Conservation (phyloP, 768 basidiomycete species). For the Cystofilobasidium ferigula region DNA sequence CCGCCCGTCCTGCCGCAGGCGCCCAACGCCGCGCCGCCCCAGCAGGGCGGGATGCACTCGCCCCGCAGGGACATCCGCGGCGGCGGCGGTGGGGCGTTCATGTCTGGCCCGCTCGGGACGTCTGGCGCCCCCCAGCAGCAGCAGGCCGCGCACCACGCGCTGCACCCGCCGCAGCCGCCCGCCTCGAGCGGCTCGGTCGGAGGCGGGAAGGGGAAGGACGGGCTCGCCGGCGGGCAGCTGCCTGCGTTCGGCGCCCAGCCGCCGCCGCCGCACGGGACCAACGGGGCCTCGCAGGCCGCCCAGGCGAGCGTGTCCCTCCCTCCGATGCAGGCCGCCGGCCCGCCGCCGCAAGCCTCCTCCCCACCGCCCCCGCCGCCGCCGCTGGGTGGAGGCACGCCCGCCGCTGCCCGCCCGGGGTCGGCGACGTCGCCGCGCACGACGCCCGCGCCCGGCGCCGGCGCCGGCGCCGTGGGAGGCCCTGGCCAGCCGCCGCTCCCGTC, state of each 20-base stretch:
- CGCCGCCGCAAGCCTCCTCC: neutral
- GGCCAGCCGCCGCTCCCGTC: slow-evolving; percentile 3
- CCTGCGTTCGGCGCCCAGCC: neutral
- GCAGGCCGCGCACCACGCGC: neutral
- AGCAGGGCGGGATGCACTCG: neutral
- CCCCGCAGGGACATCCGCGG: neutral
- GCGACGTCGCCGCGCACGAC: neutral
- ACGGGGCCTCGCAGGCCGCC: neutral
- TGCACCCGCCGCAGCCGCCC: neutral
- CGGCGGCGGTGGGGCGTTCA: neutral
- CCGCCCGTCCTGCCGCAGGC: slow-evolving; percentile 1
- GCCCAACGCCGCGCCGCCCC: neutral
- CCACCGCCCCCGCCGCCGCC: neutral
- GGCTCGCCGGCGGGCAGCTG: neutral
- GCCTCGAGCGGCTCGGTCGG: neutral
- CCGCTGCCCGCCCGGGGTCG: neutral
- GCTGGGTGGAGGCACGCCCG: neutral
- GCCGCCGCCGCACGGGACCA: too few species aligned
- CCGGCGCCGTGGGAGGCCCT: neutral
- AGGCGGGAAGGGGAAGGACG: neutral
- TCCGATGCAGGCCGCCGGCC: neutral
- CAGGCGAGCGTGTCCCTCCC: neutral
- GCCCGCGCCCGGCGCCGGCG: neutral
- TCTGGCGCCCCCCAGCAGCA: neutral
- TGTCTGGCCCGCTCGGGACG: neutral